phyloP scores from a whole-genome alignment of 495 filamentous ascomycete genomes.

The Peziza echinospora region DNA sequence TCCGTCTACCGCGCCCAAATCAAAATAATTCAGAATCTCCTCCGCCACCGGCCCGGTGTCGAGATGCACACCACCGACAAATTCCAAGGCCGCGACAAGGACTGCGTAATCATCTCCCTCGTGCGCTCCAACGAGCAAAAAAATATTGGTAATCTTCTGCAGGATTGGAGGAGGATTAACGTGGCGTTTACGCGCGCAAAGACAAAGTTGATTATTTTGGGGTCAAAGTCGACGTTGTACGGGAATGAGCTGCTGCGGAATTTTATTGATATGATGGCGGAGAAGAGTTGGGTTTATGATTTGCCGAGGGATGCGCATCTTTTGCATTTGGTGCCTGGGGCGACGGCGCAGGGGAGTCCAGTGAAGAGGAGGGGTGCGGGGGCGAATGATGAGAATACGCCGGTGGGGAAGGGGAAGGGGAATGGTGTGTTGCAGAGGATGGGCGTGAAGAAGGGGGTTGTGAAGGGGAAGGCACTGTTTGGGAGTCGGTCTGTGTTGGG shows the following conservation, averaged over 20 bases:
- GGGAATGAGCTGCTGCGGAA: conserved; percentile 54
- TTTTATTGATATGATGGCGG: conserved; percentile 57
- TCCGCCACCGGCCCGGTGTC: conserved; percentile 32
- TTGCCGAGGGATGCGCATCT: conserved; percentile 31
- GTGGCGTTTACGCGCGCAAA: conserved; percentile 84
- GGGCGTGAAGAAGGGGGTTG: conserved; percentile 17
- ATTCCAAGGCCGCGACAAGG: conserved; percentile 91
- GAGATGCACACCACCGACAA: conserved; percentile 94
- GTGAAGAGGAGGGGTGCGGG: neutral
- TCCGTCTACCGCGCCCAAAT: conserved; percentile 96
- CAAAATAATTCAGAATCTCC: conserved; percentile 26
- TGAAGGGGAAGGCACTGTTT: conserved; percentile 16
- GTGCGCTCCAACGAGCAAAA: conserved; percentile 68
- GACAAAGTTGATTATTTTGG: conserved; percentile 72
- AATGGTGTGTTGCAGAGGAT: conserved; percentile 12
- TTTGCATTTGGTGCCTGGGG: neutral
- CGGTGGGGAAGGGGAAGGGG: neutral
- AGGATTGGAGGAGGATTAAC: conserved; percentile 84
- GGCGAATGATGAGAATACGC: neutral
- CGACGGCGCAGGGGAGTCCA: conserved; percentile 3
- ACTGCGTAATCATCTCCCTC: conserved; percentile 62
- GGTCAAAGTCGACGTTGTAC: conserved; percentile 51
- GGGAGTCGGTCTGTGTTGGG: conserved; percentile 15
- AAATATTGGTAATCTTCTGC: conserved; percentile 66
- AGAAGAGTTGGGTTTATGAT: conserved; percentile 52